phyloP scores from a whole-genome alignment of 23 red algal genomes.

The Gracilaria gracilis region DNA sequence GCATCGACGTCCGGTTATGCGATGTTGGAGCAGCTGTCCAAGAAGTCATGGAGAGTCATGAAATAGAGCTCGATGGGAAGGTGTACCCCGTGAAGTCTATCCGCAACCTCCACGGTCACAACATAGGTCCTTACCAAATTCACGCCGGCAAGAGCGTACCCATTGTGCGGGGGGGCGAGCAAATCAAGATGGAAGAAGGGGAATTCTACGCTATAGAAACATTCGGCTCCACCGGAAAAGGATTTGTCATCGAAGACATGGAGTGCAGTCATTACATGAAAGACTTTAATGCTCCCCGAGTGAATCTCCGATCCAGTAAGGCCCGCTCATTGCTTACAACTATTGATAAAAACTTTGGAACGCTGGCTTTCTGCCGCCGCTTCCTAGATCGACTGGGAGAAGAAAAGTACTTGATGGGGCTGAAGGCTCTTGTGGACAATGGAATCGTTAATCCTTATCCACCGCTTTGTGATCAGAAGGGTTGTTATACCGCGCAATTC shows the following conservation, averaged over 20 bases:
- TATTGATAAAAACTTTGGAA: slow-evolving; percentile 98
- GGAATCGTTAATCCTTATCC: slow-evolving; percentile 97
- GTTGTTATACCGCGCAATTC: slow-evolving; percentile 98
- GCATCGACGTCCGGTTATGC: slow-evolving; percentile 96
- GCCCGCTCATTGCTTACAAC: slow-evolving; percentile 87
- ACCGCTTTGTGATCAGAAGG: slow-evolving; percentile 91
- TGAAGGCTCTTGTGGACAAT: slow-evolving; percentile 91
- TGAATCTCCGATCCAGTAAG: slow-evolving; percentile 85
- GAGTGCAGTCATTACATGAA: slow-evolving; percentile 99
- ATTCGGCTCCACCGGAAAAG: slow-evolving; percentile 97
- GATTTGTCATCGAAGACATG: slow-evolving; percentile 88
- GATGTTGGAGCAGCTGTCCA: slow-evolving; percentile 97
- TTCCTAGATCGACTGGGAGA: slow-evolving; percentile 98
- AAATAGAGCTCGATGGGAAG: slow-evolving; percentile 97
- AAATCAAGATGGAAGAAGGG: slow-evolving; percentile 95
- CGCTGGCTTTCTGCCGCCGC: slow-evolving; percentile 97
- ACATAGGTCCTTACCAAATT: slow-evolving; percentile 96
- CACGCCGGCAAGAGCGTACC: slow-evolving; percentile 99
- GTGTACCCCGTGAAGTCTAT: slow-evolving; percentile 84
- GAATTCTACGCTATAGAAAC: slow-evolving; percentile 99
- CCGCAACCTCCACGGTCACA: slow-evolving; percentile 97
- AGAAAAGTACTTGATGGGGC: slow-evolving; percentile 93
- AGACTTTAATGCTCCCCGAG: slow-evolving; percentile 83
- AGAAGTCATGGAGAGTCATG: slow-evolving; percentile 98
- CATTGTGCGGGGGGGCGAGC: slow-evolving; percentile 92